Evolutionary conservation across 1,284 basidiomycete genomes (phyloP).

Genomic region (Cutaneotrichosporon mucoides): DNA sequence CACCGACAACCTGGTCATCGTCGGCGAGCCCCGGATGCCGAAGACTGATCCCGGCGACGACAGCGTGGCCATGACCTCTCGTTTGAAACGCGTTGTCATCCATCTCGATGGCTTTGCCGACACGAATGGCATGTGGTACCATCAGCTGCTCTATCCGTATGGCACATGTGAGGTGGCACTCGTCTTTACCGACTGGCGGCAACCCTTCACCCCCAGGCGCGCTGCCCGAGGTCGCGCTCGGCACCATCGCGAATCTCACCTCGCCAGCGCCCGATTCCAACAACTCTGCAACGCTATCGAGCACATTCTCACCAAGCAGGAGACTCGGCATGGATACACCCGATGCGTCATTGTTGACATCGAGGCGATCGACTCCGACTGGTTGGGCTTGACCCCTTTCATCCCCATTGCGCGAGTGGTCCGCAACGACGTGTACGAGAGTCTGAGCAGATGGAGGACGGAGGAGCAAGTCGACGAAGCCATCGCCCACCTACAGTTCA

Average conservation of each 20-base stretch:
- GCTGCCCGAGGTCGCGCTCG: background rate
- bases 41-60: background rate
- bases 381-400: background rate
- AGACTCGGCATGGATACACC: background rate
- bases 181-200: background rate
- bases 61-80: background rate
- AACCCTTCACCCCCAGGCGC: background rate
- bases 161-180: background rate
- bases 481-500: background rate
- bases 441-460: background rate
- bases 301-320: background rate
- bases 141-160: background rate
- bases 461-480: background rate
- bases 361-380: background rate
- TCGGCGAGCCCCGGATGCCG: background rate
- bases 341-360: background rate
- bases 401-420: background rate
- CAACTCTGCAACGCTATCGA: background rate
- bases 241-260: background rate
- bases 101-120: background rate
- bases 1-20: background rate
- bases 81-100: background rate
- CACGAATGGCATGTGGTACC: background rate
- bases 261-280: background rate
- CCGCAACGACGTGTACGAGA: background rate